These are phyloP conservation scores for Fusarium sp. DNA, from an alignment of 2,329 filamentous ascomycete species.

Conservation along the genomic window DNA sequence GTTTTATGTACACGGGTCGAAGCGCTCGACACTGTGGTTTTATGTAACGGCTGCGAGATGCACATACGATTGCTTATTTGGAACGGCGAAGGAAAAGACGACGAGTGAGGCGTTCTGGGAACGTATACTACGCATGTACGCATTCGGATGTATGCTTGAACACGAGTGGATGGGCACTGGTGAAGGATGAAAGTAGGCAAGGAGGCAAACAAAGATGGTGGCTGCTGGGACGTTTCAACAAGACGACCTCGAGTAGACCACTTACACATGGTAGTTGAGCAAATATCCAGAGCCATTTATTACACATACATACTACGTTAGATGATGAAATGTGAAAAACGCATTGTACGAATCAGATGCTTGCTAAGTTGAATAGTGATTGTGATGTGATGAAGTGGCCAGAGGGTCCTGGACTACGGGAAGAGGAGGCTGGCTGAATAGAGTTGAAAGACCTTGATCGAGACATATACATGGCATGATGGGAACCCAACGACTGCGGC, in stretches of 20 bases:
- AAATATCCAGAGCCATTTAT: conserved; percentile 42
- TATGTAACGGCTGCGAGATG: conserved; percentile 44
- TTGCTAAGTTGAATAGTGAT: conserved; percentile 7
- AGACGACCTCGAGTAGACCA: background rate
- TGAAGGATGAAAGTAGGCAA: conserved; percentile 28
- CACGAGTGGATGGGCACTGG: conserved; percentile 16
- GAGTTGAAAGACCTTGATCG: background rate
- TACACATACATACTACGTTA: conserved; percentile 28
- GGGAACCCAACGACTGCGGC: background rate
- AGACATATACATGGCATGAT: conserved; percentile 7
- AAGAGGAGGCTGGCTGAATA: conserved; percentile 25
- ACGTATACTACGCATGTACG: conserved; percentile 35
- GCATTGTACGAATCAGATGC: conserved; percentile 15
- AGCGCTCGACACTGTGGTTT: conserved; percentile 43
- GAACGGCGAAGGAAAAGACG: conserved; percentile 40
- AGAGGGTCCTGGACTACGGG: conserved; percentile 7
- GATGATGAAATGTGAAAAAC: conserved; percentile 25
- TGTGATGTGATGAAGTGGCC: conserved; percentile 19
- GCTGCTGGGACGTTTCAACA: conserved; percentile 22
- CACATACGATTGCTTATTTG: conserved; percentile 41
- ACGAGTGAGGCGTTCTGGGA: conserved; percentile 43
- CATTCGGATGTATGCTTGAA: conserved; percentile 22
- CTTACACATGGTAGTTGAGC: conserved; percentile 31
- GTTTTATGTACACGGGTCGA: conserved; percentile 39
- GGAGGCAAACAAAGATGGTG: conserved; percentile 33